Evolutionary conservation across 164 flowering plant genomes (phyloP), one percentile per base, ranked within the genome.

Genomic region (Vitis amurensis): DNA sequence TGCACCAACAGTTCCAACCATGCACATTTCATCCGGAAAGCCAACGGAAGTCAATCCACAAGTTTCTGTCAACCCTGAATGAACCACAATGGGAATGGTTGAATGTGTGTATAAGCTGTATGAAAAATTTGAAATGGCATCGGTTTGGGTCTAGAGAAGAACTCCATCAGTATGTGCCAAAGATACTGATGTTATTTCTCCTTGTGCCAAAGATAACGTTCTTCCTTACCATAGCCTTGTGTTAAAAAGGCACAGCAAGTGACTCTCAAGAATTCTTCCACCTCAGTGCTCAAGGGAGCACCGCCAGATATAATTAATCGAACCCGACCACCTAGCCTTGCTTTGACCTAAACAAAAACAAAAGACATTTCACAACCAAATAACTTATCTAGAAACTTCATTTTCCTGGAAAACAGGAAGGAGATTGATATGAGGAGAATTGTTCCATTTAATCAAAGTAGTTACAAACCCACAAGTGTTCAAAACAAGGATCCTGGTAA

Each of bases 241-340:
- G 77, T 69, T 2, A 95, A 80, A 78, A 86, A 89, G 67, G 93
- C 87, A 81, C 99, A 90, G 68, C 85, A 78, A 17, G 98, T 90
- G 68, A 93, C 97, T 50, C 99, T 79, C 74, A 95, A 72, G 80
- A 93, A 93, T 68, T 93, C 95, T 83, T 95, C 98, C 31, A 95
- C 77, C 68, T 95, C 97, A 68, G 75, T 27, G 79, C 97, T 75
- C 80, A 89, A 84, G 12, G 98, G 91, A 37, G 98, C 99, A 44
- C 90, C 96, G 63, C 99, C 99, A 55, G 95, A 90, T 61, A 91
- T 73, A 60, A 95, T 79, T 16, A 93, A 80, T 49, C 99, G 89
- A 68, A 95, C 74, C 27, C 89, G 84, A 7, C 99, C 99, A 5
- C 99, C 99, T 77, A 95, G 68, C 68, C 84, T 83, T 15, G 81